Evolutionary conservation across 805 yeast genomes (phyloP).

Genomic region (Starmerella kuoi): DNA sequence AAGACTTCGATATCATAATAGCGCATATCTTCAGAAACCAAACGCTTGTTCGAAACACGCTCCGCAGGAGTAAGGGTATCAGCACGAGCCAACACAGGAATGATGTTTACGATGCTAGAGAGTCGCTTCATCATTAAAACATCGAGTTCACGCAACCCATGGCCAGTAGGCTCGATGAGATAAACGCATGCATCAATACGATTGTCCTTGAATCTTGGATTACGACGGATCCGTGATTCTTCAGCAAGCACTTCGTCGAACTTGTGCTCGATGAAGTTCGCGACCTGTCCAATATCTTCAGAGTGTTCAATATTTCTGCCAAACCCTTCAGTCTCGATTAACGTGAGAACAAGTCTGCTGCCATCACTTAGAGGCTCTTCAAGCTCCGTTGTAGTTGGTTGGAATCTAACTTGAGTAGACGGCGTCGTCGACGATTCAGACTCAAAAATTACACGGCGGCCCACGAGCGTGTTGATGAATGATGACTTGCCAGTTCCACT

Average conservation of each 20-base stretch:
- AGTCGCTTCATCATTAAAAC: slow-evolving; percentile 59
- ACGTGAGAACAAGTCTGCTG: slow-evolving; percentile 34
- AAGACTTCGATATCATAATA: slow-evolving; percentile 53
- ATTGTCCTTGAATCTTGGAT: slow-evolving; percentile 56
- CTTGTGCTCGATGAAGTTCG: slow-evolving; percentile 50
- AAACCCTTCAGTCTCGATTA: slow-evolving; percentile 63
- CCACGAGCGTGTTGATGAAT: slow-evolving; percentile 48
- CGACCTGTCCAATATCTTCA: slow-evolving; percentile 37
- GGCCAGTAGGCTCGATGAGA: slow-evolving; percentile 50
- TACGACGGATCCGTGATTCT: slow-evolving; percentile 61
- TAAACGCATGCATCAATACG: slow-evolving; percentile 70
- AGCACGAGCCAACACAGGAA: slow-evolving; percentile 72
- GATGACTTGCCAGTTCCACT: slow-evolving; percentile 66
- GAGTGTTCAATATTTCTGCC: slow-evolving; percentile 61
- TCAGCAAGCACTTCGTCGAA: slow-evolving; percentile 62
- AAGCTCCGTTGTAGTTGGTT: slow-evolving; percentile 32
- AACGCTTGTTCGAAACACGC: slow-evolving; percentile 39
- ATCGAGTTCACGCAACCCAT: slow-evolving; percentile 55
- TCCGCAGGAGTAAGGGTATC: slow-evolving; percentile 67
- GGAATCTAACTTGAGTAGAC: slow-evolving; percentile 6
- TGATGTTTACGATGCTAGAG: slow-evolving; percentile 61
- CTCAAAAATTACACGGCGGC: slow-evolving; percentile 14
- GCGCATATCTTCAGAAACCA: slow-evolving; percentile 46
- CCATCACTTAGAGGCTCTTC: slow-evolving; percentile 41
- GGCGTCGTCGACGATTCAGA: slow-evolving; percentile 6